A percentile compares a stretch with the other conserved stretches of the same genome.
phyloP scores from a whole-genome alignment of 2,329 filamentous ascomycete species.

The Arthrobotrys megalospora region DNA sequence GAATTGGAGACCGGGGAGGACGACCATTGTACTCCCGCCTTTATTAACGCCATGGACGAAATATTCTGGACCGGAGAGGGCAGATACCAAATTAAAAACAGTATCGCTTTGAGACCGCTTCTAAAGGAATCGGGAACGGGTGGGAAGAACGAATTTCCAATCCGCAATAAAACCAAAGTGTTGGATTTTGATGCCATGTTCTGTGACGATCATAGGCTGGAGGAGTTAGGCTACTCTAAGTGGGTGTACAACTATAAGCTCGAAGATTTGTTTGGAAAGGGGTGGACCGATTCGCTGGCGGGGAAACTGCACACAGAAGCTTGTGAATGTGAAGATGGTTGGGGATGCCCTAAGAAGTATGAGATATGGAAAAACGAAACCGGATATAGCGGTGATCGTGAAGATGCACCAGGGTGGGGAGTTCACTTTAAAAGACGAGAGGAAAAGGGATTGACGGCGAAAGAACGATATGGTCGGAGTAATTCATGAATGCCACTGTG shows the following conservation, averaged over 20 bases:
- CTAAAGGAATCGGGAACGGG: too few species aligned
- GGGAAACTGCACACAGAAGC: not conserved
- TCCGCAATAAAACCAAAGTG: too few species aligned
- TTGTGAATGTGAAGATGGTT: not conserved
- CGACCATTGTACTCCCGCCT: not conserved
- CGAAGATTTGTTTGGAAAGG: not conserved
- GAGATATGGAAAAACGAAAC: not conserved
- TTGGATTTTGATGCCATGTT: slow-evolving; percentile 8
- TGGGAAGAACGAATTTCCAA: not conserved
- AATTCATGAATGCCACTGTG: too few species aligned
- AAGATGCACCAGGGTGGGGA: slow-evolving; percentile 1
- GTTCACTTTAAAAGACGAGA: not conserved
- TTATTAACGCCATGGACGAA: not conserved
- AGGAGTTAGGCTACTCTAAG: not conserved
- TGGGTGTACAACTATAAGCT: not conserved
- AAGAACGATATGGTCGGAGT: too few species aligned
- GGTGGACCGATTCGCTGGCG: not conserved
- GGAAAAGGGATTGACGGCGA: too few species aligned
- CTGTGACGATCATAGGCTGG: not conserved
- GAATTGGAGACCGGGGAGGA: not conserved
- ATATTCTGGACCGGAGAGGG: not conserved
- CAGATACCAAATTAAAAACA: not conserved
- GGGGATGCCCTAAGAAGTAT: not conserved
- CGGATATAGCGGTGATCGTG: not conserved
- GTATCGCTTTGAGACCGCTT: not conserved